Evolutionary conservation across 345 rosid genomes (phyloP).

Genomic region (Sisymbrium irio): DNA sequence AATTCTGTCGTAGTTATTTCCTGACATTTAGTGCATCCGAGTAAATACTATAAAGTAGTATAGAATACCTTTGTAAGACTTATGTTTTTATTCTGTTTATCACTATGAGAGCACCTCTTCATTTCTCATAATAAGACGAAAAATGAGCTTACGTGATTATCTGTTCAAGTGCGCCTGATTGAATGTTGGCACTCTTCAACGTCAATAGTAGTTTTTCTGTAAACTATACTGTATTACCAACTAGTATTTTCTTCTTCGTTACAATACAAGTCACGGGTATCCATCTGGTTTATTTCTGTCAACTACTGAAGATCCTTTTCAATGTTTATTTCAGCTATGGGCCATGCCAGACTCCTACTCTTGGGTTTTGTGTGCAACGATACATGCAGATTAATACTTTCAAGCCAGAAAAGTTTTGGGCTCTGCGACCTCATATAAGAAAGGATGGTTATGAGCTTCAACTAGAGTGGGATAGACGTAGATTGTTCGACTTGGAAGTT

Average conservation of each 20-base stretch:
- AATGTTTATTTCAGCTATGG: constrained; percentile 72
- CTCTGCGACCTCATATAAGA: constrained; percentile 55
- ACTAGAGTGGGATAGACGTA: constrained; percentile 91
- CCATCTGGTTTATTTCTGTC: constrained; percentile 1
- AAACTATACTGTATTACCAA: neutral
- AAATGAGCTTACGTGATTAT: neutral
- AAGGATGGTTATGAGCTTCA: constrained; percentile 75
- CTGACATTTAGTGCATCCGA: neutral
- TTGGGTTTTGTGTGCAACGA: constrained; percentile 94
- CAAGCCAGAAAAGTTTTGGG: constrained; percentile 88
- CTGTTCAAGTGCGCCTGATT: neutral
- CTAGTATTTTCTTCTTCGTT: constrained; percentile 2
- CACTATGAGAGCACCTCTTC: neutral
- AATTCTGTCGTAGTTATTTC: neutral
- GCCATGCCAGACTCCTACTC: constrained; percentile 97
- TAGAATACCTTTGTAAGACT: neutral
- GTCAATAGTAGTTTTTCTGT: neutral
- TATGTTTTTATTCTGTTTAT: neutral
- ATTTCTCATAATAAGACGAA: neutral
- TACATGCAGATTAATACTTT: constrained; percentile 86
- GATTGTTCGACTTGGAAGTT: constrained; percentile 85
- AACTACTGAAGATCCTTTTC: constrained; percentile 15
- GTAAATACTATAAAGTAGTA: neutral
- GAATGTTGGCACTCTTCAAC: neutral
- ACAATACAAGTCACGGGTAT: neutral